Evolutionary conservation across 805 yeast species (phyloP).

Genomic region (Teunomyces stri): DNA sequence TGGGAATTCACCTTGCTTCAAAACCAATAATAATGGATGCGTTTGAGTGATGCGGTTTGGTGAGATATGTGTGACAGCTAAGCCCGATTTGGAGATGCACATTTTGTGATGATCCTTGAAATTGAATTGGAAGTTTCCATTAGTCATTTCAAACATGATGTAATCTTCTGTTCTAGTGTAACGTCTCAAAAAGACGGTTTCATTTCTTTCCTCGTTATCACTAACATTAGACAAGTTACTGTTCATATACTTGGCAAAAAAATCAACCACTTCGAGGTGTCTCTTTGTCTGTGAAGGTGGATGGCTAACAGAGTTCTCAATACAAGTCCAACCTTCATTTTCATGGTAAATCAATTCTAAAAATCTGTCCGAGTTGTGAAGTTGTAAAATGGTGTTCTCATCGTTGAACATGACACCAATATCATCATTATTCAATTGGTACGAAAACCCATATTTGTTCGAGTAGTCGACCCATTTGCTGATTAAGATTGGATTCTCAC

Average conservation of each 20-base stretch:
- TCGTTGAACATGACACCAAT: conserved; percentile 90
- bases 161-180: conserved; percentile 75
- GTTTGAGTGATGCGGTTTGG: conserved; percentile 73
- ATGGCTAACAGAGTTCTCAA: conserved; percentile 40
- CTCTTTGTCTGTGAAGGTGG: conserved; percentile 54
- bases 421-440: conserved; percentile 84
- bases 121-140: conserved; percentile 91
- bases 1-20: conserved; percentile 44
- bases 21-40: conserved; percentile 48
- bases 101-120: conserved; percentile 93
- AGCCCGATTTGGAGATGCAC: conserved; percentile 73
- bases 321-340: conserved; percentile 46
- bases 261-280: conserved; percentile 82
- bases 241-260: conserved; percentile 89
- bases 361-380: conserved; percentile 60
- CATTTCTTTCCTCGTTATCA: conserved; percentile 58
- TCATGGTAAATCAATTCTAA: conserved; percentile 55
- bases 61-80: conserved; percentile 75
- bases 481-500: conserved; percentile 65
- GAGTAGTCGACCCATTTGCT: conserved; percentile 98
- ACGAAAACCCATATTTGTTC: conserved; percentile 91
- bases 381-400: conserved; percentile 74
- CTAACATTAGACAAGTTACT: conserved; percentile 82
- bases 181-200: conserved; percentile 74
- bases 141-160: conserved; percentile 90